Evolutionary conservation across 163 green algal genomes (phyloP).

Genomic region (Prototheca wickerhamii): DNA sequence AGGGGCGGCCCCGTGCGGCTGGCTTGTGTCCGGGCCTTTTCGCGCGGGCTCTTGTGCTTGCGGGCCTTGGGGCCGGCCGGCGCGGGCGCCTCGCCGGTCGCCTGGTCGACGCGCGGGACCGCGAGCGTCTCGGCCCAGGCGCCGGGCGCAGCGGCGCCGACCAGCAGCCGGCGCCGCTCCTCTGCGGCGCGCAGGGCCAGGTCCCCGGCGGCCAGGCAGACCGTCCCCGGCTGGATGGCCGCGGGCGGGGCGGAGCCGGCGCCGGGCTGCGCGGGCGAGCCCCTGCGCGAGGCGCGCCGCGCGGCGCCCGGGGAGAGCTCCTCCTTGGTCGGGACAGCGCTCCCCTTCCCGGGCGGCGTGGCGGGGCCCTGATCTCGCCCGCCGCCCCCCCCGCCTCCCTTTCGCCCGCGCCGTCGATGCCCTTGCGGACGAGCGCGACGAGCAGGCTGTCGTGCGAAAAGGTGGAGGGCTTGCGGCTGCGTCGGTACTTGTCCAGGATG

Average conservation of each 20-base stretch:
- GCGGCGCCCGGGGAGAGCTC: neutral
- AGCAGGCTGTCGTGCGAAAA: conserved; percentile 63
- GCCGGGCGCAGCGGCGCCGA: conserved; percentile 9
- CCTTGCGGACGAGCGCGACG: conserved; percentile 15
- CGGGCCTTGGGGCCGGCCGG: neutral
- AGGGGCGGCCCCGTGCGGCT: conserved; percentile 29
- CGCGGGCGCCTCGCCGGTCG: neutral
- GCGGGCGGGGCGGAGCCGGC: neutral
- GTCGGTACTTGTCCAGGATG: conserved; percentile 50
- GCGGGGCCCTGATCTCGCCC: neutral
- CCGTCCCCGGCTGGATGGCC: conserved; percentile 1
- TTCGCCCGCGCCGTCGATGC: neutral
- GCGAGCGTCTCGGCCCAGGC: neutral
- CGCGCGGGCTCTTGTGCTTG: conserved; percentile 12
- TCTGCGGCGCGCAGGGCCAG: conserved; percentile 52
- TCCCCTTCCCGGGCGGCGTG: neutral
- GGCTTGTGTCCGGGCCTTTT: neutral
- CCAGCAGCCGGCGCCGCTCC: conserved; percentile 31
- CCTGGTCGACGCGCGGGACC: neutral
- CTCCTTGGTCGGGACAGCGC: neutral
- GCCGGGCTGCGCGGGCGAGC: neutral
- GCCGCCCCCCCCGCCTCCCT: neutral
- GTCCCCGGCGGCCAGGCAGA: conserved; percentile 46
- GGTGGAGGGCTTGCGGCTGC: conserved; percentile 35
- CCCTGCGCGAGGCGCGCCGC: neutral